phyloP scores from a whole-genome alignment of 192 early-diverging fungal genomes.

The Umbelopsis ramanniana region DNA sequence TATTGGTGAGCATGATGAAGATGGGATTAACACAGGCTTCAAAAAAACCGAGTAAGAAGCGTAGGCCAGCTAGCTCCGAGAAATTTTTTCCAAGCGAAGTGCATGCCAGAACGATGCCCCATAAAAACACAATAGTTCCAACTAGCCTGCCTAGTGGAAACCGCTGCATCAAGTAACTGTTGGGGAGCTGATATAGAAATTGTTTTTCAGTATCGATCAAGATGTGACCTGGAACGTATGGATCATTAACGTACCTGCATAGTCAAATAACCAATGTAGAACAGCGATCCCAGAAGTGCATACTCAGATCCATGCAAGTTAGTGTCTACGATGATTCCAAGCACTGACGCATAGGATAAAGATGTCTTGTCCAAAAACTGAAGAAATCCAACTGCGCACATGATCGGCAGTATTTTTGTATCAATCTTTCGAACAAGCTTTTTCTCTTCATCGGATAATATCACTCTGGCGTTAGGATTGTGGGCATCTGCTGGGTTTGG shows the following conservation, averaged over 20 bases:
- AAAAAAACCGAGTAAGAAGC: conserved; percentile 34
- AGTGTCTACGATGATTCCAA: conserved; percentile 29
- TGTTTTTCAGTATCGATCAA: background rate
- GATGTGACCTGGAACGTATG: background rate
- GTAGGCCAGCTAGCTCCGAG: conserved; percentile 25
- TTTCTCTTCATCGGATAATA: conserved; percentile 26
- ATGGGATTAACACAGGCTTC: conserved; percentile 34
- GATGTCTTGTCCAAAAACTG: conserved; percentile 39
- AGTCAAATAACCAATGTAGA: conserved; percentile 29
- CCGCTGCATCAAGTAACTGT: conserved; percentile 35
- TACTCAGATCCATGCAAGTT: conserved; percentile 21
- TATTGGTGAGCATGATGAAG: conserved; percentile 27
- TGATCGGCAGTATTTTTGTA: conserved; percentile 27
- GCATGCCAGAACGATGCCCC: conserved; percentile 21
- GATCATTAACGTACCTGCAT: conserved; percentile 1
- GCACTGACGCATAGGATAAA: conserved; percentile 17
- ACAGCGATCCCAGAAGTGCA: conserved; percentile 29
- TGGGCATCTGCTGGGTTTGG: background rate
- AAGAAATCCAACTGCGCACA: conserved; percentile 31
- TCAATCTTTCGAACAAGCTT: conserved; percentile 32
- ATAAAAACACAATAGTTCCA: conserved; percentile 29
- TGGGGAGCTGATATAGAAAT: conserved; percentile 18
- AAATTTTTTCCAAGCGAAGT: conserved; percentile 27
- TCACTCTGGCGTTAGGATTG: background rate
- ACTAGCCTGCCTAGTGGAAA: conserved; percentile 22